phyloP scores from a whole-genome alignment of 2,329 filamentous ascomycete species.

The Pseudogymnoascus destructans region DNA sequence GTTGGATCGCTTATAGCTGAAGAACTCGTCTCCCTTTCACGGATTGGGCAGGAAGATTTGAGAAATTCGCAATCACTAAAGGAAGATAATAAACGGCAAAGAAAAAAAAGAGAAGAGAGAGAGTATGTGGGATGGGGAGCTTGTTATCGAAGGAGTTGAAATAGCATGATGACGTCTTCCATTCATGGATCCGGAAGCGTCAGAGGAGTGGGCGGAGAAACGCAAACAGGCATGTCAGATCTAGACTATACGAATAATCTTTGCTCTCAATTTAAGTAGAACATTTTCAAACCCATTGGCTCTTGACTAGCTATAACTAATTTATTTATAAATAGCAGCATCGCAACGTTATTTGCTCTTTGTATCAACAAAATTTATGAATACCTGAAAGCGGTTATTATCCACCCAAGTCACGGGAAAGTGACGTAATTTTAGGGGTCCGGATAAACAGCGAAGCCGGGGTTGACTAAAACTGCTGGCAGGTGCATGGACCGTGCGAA shows the following conservation, averaged over 20 bases:
- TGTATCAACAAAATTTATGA: neutral
- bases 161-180: neutral
- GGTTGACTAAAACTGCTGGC: neutral
- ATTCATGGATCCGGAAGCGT: neutral
- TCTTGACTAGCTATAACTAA: neutral
- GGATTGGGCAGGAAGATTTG: neutral
- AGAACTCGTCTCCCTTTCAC: no score
- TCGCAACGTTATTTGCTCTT: neutral
- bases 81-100: neutral
- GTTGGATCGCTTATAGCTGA: neutral
- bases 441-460: neutral
- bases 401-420: neutral
- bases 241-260: neutral
- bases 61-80: neutral
- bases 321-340: neutral
- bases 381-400: neutral
- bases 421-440: neutral
- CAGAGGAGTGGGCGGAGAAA: neutral
- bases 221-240: neutral
- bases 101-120: neutral
- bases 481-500: neutral
- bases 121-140: no score
- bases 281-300: neutral
- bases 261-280: neutral
- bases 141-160: neutral